phyloP scores from a whole-genome alignment of 2,329 filamentous ascomycete species.

The Trichoderma brevicompactum region DNA sequence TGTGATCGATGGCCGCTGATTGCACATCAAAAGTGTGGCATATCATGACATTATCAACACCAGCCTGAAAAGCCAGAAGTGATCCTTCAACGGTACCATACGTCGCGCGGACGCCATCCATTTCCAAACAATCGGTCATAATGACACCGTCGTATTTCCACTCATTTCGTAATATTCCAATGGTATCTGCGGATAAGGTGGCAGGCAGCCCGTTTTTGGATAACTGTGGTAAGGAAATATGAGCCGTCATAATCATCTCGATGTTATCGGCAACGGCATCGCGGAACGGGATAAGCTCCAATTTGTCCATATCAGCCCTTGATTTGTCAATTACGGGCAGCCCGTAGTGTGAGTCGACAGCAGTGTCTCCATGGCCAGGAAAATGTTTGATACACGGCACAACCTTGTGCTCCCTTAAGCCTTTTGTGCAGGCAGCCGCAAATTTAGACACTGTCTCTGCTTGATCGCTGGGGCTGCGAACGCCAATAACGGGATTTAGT shows the following conservation, averaged over 20 bases:
- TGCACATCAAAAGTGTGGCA: constrained; percentile 38
- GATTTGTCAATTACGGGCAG: constrained; percentile 36
- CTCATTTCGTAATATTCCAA: constrained; percentile 35
- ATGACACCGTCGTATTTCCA: constrained; percentile 34
- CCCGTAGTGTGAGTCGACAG: constrained; percentile 38
- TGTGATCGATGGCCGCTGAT: constrained; percentile 34
- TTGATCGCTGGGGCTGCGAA: constrained; percentile 37
- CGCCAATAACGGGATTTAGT: constrained; percentile 37
- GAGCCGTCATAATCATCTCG: constrained; percentile 39
- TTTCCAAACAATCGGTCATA: constrained; percentile 38
- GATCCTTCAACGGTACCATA: constrained; percentile 36
- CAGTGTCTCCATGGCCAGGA: constrained; percentile 37
- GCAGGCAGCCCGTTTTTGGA: constrained; percentile 32
- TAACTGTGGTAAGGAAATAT: constrained; percentile 36
- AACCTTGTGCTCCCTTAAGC: constrained; percentile 32
- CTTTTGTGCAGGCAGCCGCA: constrained; percentile 33
- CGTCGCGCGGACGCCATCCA: constrained; percentile 36
- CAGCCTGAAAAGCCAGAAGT: constrained; percentile 36
- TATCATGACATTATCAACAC: constrained; percentile 39
- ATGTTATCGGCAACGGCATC: constrained; percentile 33
- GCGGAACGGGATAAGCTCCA: constrained; percentile 35
- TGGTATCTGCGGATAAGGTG: constrained; percentile 35
- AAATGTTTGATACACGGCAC: constrained; percentile 39
- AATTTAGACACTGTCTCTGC: constrained; percentile 32
- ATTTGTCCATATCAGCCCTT: constrained; percentile 32